Percentiles rank a stretch among this genome's conserved stretches.
phyloP scores from a whole-genome alignment of 768 basidiomycete species.

The Tephrocybe rancida region DNA sequence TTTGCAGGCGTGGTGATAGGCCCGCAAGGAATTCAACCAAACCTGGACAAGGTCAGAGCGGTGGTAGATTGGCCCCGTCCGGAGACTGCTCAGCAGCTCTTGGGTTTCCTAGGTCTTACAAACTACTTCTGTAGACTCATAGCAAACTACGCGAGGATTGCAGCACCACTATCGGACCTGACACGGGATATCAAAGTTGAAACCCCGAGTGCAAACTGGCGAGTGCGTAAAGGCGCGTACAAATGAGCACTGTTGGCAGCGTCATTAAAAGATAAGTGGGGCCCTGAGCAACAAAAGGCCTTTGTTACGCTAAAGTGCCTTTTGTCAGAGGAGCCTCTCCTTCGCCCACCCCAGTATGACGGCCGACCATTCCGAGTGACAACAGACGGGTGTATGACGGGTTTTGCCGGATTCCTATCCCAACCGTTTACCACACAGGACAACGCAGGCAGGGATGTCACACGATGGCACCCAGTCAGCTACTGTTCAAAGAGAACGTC shows the following conservation, averaged over 20 bases:
- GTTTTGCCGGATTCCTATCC: slow-evolving; percentile 31
- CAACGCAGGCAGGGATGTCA: slow-evolving; percentile 19
- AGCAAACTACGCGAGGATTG: slow-evolving; percentile 29
- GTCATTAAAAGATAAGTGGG: slow-evolving; percentile 12
- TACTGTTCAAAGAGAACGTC: slow-evolving; percentile 34
- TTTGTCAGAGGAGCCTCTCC: slow-evolving; percentile 30
- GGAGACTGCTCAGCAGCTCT: slow-evolving; percentile 25
- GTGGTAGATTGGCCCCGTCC: slow-evolving; percentile 36
- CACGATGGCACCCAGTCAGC: slow-evolving; percentile 23
- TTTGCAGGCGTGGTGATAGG: slow-evolving; percentile 37
- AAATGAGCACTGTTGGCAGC: slow-evolving; percentile 18
- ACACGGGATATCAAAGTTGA: slow-evolving; percentile 10
- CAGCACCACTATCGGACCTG: slow-evolving; percentile 33
- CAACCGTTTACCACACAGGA: slow-evolving; percentile 23
- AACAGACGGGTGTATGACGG: not conserved
- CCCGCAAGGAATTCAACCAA: slow-evolving; percentile 31
- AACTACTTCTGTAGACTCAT: slow-evolving; percentile 35
- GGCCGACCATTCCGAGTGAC: slow-evolving; percentile 6
- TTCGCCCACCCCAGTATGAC: slow-evolving; percentile 30
- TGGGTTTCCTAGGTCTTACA: slow-evolving; percentile 33
- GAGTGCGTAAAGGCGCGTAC: slow-evolving; percentile 13
- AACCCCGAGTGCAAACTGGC: not conserved
- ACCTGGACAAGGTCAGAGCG: slow-evolving; percentile 36
- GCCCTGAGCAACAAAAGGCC: slow-evolving; percentile 15
- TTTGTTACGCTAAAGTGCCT: slow-evolving; percentile 30